Conservation (phyloP, 345 rosid genomes). For the Brassica carinata region DNA sequence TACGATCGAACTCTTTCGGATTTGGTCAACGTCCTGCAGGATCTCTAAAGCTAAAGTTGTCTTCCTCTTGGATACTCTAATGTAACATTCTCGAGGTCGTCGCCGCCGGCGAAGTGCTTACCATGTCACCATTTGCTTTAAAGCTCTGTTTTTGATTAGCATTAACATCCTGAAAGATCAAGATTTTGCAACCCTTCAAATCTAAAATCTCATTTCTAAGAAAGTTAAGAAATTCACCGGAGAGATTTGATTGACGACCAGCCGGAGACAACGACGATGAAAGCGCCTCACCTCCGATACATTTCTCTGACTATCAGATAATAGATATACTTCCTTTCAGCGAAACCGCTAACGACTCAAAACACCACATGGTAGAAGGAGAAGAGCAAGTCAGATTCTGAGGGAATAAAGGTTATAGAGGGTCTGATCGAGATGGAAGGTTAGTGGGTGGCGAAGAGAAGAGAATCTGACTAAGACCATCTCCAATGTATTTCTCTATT, state of each 20-base stretch:
- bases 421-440: neutral
- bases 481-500: no score
- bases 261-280: constrained; percentile 80
- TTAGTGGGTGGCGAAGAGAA: constrained; percentile 14
- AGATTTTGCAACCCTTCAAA: neutral
- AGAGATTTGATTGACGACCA: constrained; percentile 72
- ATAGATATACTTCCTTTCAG: neutral
- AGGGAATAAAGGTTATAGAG: neutral
- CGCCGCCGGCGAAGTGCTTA: no score
- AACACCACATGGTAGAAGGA: neutral
- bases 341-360: constrained; percentile 28
- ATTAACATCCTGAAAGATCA: neutral
- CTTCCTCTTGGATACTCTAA: no score
- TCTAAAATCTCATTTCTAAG: neutral
- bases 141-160: constrained; percentile 17
- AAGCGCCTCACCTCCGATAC: constrained; percentile 41
- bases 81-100: no score
- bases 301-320: constrained; percentile 23
- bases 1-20: no score
- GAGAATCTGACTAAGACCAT: constrained; percentile 12
- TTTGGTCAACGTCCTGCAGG: no score
- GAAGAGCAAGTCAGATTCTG: neutral
- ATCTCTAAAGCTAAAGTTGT: no score
- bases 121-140: neutral
- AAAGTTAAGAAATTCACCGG: constrained; percentile 37